A percentile compares a stretch with the other conserved stretches of the same genome.
Evolutionary conservation across 805 yeast genomes (phyloP).

Genomic region (Lipomyces sp.): DNA sequence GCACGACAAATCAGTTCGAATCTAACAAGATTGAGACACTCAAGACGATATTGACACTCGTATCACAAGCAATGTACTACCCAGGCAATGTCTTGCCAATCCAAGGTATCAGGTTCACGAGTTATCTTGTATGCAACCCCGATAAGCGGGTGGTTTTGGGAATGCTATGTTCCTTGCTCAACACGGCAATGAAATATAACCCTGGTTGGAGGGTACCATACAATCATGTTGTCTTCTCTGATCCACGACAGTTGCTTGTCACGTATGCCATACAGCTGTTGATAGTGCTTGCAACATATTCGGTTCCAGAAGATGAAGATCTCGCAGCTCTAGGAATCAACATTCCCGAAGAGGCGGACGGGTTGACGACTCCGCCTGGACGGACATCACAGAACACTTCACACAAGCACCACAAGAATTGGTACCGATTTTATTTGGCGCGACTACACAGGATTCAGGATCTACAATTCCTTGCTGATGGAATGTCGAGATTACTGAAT

Average conservation of each 20-base stretch:
- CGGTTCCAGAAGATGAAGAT: constrained; percentile 53
- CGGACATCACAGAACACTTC: constrained; percentile 14
- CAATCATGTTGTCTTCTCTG: constrained; percentile 41
- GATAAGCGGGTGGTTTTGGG: constrained; percentile 54
- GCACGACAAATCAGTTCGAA: constrained; percentile 54
- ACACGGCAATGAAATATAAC: constrained; percentile 53
- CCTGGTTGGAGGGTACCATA: constrained; percentile 47
- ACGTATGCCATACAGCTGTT: constrained; percentile 66
- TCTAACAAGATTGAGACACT: constrained; percentile 70
- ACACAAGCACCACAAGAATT: constrained; percentile 37
- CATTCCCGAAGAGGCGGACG: constrained; percentile 10
- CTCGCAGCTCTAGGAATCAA: constrained; percentile 20
- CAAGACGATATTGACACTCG: constrained; percentile 61
- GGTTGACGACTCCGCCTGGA: constrained; percentile 14
- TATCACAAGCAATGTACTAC: constrained; percentile 65
- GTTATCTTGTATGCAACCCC: constrained; percentile 59
- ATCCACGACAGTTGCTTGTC: constrained; percentile 45
- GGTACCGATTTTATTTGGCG: constrained; percentile 44
- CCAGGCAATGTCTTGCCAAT: constrained; percentile 50
- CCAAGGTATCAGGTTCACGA: constrained; percentile 65
- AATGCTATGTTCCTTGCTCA: constrained; percentile 70
- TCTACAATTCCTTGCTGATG: constrained; percentile 45
- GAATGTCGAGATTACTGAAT: constrained; percentile 44
- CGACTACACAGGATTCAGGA: constrained; percentile 46
- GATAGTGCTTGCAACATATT: constrained; percentile 63